These are phyloP conservation scores for Tetrahymena elliotti DNA, from an alignment of 73 alveolate species.

Conservation along the genomic window DNA sequence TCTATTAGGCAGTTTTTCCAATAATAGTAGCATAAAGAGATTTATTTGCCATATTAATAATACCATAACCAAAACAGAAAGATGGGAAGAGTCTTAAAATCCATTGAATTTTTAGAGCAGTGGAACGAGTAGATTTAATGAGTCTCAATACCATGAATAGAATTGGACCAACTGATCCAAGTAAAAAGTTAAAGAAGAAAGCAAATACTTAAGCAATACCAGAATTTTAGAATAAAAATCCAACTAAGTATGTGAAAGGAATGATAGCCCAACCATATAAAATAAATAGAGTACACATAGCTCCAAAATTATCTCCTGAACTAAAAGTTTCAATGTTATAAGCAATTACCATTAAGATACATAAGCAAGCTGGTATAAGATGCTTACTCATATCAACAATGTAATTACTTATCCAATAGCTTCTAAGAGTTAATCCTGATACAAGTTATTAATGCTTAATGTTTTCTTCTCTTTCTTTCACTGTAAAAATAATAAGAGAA, in stretches of 20 bases:
- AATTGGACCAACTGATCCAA: slow-evolving; percentile 53
- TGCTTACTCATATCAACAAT: slow-evolving; percentile 77
- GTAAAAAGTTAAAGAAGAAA: slow-evolving; percentile 50
- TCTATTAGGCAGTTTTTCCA: slow-evolving; percentile 1
- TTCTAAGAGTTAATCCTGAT: slow-evolving; percentile 77
- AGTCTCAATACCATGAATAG: slow-evolving; percentile 48
- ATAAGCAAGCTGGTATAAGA: slow-evolving; percentile 62
- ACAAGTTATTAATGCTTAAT: slow-evolving; percentile 84
- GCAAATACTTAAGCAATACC: slow-evolving; percentile 41
- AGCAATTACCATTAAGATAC: slow-evolving; percentile 49
- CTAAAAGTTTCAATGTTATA: slow-evolving; percentile 47
- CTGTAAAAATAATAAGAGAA: slow-evolving; percentile 68
- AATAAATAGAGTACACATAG: slow-evolving; percentile 53
- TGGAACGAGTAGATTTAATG: slow-evolving; percentile 38
- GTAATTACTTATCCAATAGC: slow-evolving; percentile 90
- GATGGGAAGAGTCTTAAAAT: slow-evolving; percentile 84
- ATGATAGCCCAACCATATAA: slow-evolving; percentile 68
- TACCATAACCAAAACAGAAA: slow-evolving; percentile 83
- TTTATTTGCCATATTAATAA: slow-evolving; percentile 46
- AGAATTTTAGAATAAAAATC: slow-evolving; percentile 51
- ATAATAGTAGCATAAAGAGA: slow-evolving; percentile 15
- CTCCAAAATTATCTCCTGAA: slow-evolving; percentile 23
- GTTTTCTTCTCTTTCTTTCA: slow-evolving; percentile 91
- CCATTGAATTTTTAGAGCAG: slow-evolving; percentile 62
- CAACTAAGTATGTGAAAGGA: slow-evolving; percentile 63